A percentile compares a stretch with the other conserved stretches of the same genome.
Evolutionary conservation across 192 early-diverging fungal species (phyloP).

Genomic region (Globomyces pollinis-pini): DNA sequence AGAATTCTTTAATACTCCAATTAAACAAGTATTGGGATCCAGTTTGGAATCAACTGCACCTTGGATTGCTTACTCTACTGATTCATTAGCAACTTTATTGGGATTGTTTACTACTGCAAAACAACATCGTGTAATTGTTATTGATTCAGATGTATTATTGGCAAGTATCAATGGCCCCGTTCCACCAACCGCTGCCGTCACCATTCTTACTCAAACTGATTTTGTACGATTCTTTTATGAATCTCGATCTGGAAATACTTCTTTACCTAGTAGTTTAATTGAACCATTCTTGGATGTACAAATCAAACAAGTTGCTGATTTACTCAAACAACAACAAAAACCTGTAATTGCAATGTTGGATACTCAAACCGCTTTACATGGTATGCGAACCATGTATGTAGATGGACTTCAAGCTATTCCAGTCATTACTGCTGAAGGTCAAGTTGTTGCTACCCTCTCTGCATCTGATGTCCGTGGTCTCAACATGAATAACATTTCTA

Average conservation of each 20-base stretch:
- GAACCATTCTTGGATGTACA: constrained; percentile 10
- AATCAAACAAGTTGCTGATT: neutral
- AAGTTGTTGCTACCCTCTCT: constrained; percentile 59
- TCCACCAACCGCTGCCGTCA: constrained; percentile 1
- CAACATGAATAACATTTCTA: constrained; percentile 43
- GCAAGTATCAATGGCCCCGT: constrained; percentile 7
- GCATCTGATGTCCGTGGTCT: constrained; percentile 69
- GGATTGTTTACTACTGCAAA: constrained; percentile 22
- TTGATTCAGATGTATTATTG: constrained; percentile 27
- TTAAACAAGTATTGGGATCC: constrained; percentile 21
- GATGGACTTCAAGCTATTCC: constrained; percentile 50
- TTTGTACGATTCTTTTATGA: constrained; percentile 5
- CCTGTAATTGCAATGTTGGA: constrained; percentile 30
- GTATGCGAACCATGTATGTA: constrained; percentile 37
- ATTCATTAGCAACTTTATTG: constrained; percentile 28
- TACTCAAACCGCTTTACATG: constrained; percentile 25
- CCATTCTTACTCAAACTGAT: constrained; percentile 18
- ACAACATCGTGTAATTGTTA: constrained; percentile 35
- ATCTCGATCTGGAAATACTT: neutral
- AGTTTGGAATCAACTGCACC: constrained; percentile 26
- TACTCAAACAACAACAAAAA: neutral
- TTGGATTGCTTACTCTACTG: constrained; percentile 31
- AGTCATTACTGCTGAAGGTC: constrained; percentile 46
- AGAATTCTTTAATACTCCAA: constrained; percentile 32
- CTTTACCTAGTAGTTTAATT: neutral